Conservation (phyloP, 2,329 filamentous ascomycete genomes). For the Didymellaceae sp. region DNA sequence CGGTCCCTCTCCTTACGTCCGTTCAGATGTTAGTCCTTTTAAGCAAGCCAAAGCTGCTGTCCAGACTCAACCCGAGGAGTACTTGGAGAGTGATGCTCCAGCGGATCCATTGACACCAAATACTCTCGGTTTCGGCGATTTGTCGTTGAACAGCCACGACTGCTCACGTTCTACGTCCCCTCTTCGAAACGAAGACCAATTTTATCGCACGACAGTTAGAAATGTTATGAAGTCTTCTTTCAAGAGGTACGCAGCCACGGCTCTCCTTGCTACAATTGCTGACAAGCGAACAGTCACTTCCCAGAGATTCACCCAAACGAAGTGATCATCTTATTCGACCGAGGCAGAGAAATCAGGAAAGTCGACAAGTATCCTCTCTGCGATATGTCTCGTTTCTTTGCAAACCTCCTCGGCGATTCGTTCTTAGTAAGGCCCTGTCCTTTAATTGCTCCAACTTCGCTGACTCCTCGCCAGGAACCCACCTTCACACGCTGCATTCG, state of each 20-base stretch:
- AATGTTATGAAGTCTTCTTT: slow-evolving; percentile 8
- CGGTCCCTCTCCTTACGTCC: slow-evolving; percentile 2
- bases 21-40: background rate
- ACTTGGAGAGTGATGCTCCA: background rate
- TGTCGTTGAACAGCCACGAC: slow-evolving; percentile 16
- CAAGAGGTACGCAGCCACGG: slow-evolving; percentile 11
- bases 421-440: slow-evolving; percentile 10
- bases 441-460: background rate
- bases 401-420: slow-evolving; percentile 17
- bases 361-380: slow-evolving; percentile 24
- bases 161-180: background rate
- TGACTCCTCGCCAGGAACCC: background rate
- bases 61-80: slow-evolving; percentile 6
- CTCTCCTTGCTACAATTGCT: background rate
- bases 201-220: slow-evolving; percentile 17
- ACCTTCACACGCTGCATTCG: slow-evolving; percentile 16
- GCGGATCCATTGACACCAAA: slow-evolving; percentile 14
- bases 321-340: slow-evolving; percentile 26
- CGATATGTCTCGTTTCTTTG: slow-evolving; percentile 25
- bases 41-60: too few relatives aligned
- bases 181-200: background rate
- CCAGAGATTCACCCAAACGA: slow-evolving; percentile 19
- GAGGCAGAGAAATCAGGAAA: slow-evolving; percentile 23
- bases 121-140: slow-evolving; percentile 20
- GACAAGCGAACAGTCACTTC: slow-evolving; percentile 14